Conservation (phyloP, 1,139 yeast species). For the Hemisphaericaspora lyxosophila region DNA sequence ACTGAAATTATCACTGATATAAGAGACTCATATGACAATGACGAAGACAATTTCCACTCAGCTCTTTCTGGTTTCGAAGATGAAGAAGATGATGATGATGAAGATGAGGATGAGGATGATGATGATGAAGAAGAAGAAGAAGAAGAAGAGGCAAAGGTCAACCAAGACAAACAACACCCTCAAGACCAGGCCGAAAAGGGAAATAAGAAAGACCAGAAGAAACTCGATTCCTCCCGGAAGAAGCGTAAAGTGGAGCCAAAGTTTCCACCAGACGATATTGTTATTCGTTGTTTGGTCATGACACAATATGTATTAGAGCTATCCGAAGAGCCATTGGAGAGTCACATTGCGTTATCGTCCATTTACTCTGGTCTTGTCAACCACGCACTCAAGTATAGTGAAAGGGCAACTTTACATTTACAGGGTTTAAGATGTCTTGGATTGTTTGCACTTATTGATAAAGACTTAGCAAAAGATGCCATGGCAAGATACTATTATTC, state of each 20-base stretch:
- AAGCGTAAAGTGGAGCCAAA: conserved; percentile 38
- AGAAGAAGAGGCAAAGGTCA: conserved; percentile 19
- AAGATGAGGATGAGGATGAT: conserved; percentile 25
- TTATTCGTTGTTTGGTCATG: conserved; percentile 66
- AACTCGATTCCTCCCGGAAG: conserved; percentile 20
- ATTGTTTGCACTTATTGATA: conserved; percentile 71
- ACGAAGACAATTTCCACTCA: conserved; percentile 52
- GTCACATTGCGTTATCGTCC: conserved; percentile 69
- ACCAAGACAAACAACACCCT: conserved; percentile 16
- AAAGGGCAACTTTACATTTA: conserved; percentile 56
- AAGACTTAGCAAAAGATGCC: conserved; percentile 65
- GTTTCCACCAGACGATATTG: conserved; percentile 47
- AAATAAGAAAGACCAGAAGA: conserved; percentile 18
- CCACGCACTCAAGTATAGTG: conserved; percentile 73
- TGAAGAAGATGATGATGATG: conserved; percentile 22
- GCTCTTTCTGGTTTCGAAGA: conserved; percentile 45
- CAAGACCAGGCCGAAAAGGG: conserved; percentile 27
- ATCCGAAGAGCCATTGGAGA: conserved; percentile 62
- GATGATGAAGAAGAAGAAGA: conserved; percentile 26
- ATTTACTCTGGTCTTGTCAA: conserved; percentile 73
- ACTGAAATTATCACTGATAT: conserved; percentile 87
- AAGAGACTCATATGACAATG: conserved; percentile 56
- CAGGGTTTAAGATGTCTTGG: conserved; percentile 79
- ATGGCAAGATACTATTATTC: conserved; percentile 59
- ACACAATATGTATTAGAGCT: conserved; percentile 72